Percentiles rank a stretch among this genome's conserved stretches.
Evolutionary conservation across 2,329 filamentous ascomycete species (phyloP).

Genomic region (Pleurostoma richardsiae): DNA sequence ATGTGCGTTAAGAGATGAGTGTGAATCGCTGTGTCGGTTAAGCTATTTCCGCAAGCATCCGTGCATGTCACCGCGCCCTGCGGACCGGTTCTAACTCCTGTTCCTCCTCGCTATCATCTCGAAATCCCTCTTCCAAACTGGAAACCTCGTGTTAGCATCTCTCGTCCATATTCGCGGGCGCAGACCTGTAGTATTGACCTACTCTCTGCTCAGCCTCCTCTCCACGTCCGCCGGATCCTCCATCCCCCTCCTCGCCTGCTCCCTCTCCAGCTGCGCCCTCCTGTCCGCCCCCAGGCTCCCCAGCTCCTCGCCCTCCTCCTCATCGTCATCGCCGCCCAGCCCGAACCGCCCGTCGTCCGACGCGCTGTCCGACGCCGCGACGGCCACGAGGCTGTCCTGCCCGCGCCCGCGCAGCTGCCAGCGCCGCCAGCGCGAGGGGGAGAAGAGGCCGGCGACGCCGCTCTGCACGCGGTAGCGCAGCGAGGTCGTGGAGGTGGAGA

Average conservation of each 20-base stretch:
- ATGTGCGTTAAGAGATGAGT: no score
- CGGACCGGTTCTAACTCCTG: conserved; percentile 34
- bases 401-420: conserved; percentile 18
- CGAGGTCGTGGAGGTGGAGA: conserved; percentile 52
- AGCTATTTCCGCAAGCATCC: not conserved
- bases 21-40: no score
- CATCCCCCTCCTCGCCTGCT: conserved; percentile 22
- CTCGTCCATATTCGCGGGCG: not conserved
- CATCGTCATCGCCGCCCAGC: conserved; percentile 41
- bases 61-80: conserved; percentile 8
- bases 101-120: conserved; percentile 67
- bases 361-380: conserved; percentile 27
- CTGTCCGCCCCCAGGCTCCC: conserved; percentile 51
- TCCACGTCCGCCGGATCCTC: conserved; percentile 44
- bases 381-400: conserved; percentile 30
- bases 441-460: conserved; percentile 29
- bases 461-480: conserved; percentile 46
- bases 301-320: conserved; percentile 66
- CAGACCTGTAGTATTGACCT: conserved; percentile 20
- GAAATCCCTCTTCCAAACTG: conserved; percentile 66
- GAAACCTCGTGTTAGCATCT: conserved; percentile 7
- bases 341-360: conserved; percentile 23
- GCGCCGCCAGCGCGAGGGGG: conserved; percentile 44
- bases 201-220: conserved; percentile 70
- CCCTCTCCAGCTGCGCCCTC: conserved; percentile 33